Base-by-base conservation (phyloP, 371 early-diverging fungal species). In the Circinella minor region DNA sequence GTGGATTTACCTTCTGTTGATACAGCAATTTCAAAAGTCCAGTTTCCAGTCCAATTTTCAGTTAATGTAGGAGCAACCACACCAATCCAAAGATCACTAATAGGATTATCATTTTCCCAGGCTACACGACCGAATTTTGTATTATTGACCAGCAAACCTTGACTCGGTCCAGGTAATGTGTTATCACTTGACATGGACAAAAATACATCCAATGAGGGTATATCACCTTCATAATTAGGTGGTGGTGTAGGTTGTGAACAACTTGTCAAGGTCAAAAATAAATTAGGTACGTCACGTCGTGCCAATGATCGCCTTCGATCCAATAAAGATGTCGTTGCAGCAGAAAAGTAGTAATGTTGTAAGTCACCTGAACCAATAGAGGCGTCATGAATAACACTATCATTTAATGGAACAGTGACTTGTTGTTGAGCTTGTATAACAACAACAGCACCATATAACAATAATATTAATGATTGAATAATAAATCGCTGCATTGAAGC, bases 21-120 rank as follows among this genome's bases (percentile, higher is more conserved):
- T 61, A 80, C 76, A 36, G 80, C 87, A 37, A 89, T 76, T 66
- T 87, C 81, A 65, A 80, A 86, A n/a, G 85, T 77, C 86, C 86
- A 88, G 27, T 82, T 80, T 0, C 86, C 89, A 36, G 71, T 63
- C 82, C 81, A 83, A 36, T 76, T 46, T 15, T 66, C 72, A 14
- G 69, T 64, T 37, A 82, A 65, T 2, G 81, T 51, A 10, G 86
- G 82, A 10, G 82, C 81, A 1, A 75, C 75, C 27, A 88, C 78
- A 46, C 79, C 79, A 20, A 84, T 72, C 84, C 84, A 84, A 20
- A 84, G 37, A 54, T 78, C 69, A 1, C 65, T 36, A 36, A 67
- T 38, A 4, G 64, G 54, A 4, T 51, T 55, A 59, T 63, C 59
- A n/a, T 71, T 76, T 59, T 71, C 68, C 86, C 86, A 82, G 57